These are phyloP conservation scores for Insectozyma bohioensis DNA, from an alignment of 1,139 yeast genomes.

Conservation along the genomic window DNA sequence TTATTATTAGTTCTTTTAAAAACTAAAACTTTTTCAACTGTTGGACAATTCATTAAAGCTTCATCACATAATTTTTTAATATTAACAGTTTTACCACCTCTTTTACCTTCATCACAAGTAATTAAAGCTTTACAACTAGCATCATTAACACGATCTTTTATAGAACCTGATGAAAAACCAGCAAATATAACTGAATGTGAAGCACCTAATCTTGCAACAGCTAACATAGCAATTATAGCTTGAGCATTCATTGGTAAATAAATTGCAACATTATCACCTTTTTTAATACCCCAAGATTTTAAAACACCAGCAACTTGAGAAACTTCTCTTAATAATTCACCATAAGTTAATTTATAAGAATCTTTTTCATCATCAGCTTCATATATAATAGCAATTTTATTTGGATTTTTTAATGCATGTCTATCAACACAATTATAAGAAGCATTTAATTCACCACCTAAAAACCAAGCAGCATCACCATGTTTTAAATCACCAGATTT, in stretches of 20 bases:
- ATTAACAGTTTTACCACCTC: constrained; percentile 92
- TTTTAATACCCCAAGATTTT: constrained; percentile 79
- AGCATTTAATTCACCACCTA: constrained; percentile 92
- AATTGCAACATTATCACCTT: constrained; percentile 96
- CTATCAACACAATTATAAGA: constrained; percentile 95
- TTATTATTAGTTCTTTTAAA: constrained; percentile 81
- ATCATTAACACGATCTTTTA: constrained; percentile 86
- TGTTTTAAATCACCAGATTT: constrained; percentile 67
- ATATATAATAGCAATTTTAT: constrained; percentile 85
- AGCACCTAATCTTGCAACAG: constrained; percentile 94
- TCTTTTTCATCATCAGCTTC: constrained; percentile 94
- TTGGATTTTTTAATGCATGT: constrained; percentile 85
- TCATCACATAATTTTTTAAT: constrained; percentile 95
- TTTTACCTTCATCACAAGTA: constrained; percentile 94
- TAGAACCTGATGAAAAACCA: constrained; percentile 93
- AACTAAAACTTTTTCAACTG: constrained; percentile 81
- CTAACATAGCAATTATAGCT: constrained; percentile 91
- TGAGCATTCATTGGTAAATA: constrained; percentile 98
- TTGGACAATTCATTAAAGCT: constrained; percentile 76
- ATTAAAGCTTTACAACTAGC: constrained; percentile 87
- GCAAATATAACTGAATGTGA: constrained; percentile 96
- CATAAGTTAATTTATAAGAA: constrained; percentile 72
- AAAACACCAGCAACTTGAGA: constrained; percentile 87
- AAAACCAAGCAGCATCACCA: constrained; percentile 92
- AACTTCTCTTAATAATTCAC: constrained; percentile 83